Base-by-base conservation (phyloP, 1,284 basidiomycete genomes). In the Cutaneotrichosporon mucoides region DNA sequence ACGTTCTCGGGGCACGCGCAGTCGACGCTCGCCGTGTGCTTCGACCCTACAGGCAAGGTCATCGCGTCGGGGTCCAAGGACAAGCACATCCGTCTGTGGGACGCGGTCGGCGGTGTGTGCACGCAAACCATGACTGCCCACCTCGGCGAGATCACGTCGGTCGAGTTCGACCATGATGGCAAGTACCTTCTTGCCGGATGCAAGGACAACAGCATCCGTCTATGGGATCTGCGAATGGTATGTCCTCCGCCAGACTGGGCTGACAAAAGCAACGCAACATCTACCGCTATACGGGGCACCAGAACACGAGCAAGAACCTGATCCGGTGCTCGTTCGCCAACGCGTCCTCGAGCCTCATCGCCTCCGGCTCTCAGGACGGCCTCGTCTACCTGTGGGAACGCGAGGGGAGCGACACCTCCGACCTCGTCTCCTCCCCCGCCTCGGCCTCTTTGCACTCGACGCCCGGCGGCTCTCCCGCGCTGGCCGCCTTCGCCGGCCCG, bases 241-340 rank as follows among this genome's bases (percentile, higher is more conserved):
- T n/a, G n/a, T n/a, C n/a, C n/a, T n/a, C n/a, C n/a, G n/a, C n/a
- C n/a, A n/a, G n/a, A n/a, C n/a, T n/a, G n/a, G n/a, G n/a, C n/a
- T n/a, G n/a, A n/a, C n/a, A n/a, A n/a, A n/a, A n/a, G 77, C 73
- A 76, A 65, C 70, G 72, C 8, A 79, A 76, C 34, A 62, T 81
- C 4, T 77, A 78, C 54, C 67, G 80, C 3, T 82, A 81, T 68
- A 81, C 77, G 34, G 79, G 80, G 0, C 79, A 81, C 59, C 80
- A 80, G 63, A 82, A 82, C 63, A 81, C 81, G 9, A 78, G 78
- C 24, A 80, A 81, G 63, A 81, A 81, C 70, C 77, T 81, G 43
- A 78, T 82, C 49, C 72, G 80, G 6, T 73, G 73, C 35, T 66
- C 70, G 13, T 82, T 82, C 61, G 78, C 76, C 76, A 0, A 71